These are phyloP conservation scores for Carex myosuroides DNA, from an alignment of 176 grass and related monocot species.

Conservation along the genomic window DNA sequence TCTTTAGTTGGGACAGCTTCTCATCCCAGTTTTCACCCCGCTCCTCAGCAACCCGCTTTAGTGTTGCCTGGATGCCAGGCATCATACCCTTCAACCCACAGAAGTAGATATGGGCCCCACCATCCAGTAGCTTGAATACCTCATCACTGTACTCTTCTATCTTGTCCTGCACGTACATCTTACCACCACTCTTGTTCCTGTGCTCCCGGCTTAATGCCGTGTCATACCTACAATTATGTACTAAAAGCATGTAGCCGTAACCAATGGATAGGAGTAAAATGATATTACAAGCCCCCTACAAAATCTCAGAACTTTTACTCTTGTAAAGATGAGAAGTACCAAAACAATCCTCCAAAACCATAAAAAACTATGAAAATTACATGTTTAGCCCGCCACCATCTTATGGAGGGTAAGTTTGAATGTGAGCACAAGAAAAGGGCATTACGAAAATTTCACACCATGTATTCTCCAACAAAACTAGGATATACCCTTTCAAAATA, in stretches of 20 bases:
- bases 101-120: constrained; percentile 77
- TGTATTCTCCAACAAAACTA: background rate
- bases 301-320: background rate
- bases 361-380: background rate
- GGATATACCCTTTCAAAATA: background rate
- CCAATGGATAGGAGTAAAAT: background rate
- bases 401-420: background rate
- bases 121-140: constrained; percentile 78
- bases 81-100: constrained; percentile 97
- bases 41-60: constrained; percentile 79
- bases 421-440: background rate
- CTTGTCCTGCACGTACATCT: constrained; percentile 98
- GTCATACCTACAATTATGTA: constrained; percentile 51
- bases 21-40: constrained; percentile 87
- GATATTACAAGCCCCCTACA: background rate
- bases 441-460: too few species aligned
- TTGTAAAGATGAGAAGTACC: background rate
- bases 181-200: constrained; percentile 61
- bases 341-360: background rate
- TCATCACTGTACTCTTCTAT: constrained; percentile 92
- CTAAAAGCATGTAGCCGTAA: background rate
- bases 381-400: background rate
- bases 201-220: constrained; percentile 82
- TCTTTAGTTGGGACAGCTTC: constrained; percentile 75
- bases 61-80: constrained; percentile 85